Percentiles rank a stretch among this genome's conserved stretches.
Conservation (phyloP, 331 rosid species). For the Quercus tomentella region DNA sequence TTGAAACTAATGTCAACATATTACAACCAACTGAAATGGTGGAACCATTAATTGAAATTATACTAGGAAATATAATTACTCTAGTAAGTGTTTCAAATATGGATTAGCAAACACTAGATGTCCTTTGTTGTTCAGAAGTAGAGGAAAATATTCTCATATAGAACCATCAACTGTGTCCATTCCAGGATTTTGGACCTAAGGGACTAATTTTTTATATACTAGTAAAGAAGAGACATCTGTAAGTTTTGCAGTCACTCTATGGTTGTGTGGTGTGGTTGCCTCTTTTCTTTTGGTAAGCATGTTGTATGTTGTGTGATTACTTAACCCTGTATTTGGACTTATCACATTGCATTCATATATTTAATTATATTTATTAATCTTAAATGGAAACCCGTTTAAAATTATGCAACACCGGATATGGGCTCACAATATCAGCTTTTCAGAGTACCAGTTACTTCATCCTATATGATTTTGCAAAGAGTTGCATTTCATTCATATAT, state of each 20-base stretch:
- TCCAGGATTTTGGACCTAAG: no score
- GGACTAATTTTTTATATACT: no score
- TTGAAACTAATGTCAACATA: no score
- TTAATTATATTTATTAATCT: background rate
- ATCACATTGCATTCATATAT: background rate
- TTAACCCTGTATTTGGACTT: background rate
- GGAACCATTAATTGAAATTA: no score
- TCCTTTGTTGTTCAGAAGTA: no score
- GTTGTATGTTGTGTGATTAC: background rate
- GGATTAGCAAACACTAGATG: no score
- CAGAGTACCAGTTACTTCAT: background rate
- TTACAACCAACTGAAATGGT: no score
- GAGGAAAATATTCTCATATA: no score
- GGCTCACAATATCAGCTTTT: background rate
- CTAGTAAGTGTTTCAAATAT: no score
- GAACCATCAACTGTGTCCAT: no score
- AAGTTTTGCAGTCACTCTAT: background rate
- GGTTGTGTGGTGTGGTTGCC: background rate
- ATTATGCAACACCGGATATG: background rate
- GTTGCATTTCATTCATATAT: background rate
- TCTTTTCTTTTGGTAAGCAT: background rate
- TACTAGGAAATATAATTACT: no score
- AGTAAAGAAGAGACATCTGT: no score
- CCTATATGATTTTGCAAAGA: background rate
- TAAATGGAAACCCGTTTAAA: background rate